These are phyloP conservation scores for Malus hybrid DNA, from an alignment of 331 rosid species.

Conservation along the genomic window DNA sequence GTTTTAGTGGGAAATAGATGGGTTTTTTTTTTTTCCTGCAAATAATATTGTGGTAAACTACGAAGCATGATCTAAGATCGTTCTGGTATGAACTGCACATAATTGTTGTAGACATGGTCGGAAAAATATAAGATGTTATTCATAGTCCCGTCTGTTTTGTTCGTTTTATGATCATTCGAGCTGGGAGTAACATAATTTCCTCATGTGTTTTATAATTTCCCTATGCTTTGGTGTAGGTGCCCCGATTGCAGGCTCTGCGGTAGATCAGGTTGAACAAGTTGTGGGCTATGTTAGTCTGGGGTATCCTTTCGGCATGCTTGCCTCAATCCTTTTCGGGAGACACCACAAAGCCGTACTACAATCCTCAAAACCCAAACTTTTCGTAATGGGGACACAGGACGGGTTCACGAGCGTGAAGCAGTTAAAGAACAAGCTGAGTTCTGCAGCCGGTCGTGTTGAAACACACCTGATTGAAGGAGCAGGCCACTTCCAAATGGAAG, in stretches of 20 bases:
- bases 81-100: neutral
- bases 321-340: conserved; percentile 75
- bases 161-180: neutral
- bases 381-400: conserved; percentile 85
- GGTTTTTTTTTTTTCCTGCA: neutral
- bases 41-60: neutral
- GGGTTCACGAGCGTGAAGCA: conserved; percentile 88
- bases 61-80: neutral
- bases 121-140: neutral
- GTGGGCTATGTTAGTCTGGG: conserved; percentile 87
- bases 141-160: neutral
- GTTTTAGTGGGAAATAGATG: neutral
- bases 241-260: conserved; percentile 88
- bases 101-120: neutral
- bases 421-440: conserved; percentile 57
- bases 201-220: neutral
- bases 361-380: conserved; percentile 73
- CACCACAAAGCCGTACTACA: conserved; percentile 15
- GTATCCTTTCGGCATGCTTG: conserved; percentile 82
- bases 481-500: conserved; percentile 93
- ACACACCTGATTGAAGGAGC: conserved; percentile 72
- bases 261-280: conserved; percentile 65
- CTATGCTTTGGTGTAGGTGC: conserved; percentile 45
- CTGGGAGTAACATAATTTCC: neutral
- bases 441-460: conserved; percentile 62